Evolutionary conservation across 768 basidiomycete species (phyloP).

Genomic region (Floccularia luteovirens): DNA sequence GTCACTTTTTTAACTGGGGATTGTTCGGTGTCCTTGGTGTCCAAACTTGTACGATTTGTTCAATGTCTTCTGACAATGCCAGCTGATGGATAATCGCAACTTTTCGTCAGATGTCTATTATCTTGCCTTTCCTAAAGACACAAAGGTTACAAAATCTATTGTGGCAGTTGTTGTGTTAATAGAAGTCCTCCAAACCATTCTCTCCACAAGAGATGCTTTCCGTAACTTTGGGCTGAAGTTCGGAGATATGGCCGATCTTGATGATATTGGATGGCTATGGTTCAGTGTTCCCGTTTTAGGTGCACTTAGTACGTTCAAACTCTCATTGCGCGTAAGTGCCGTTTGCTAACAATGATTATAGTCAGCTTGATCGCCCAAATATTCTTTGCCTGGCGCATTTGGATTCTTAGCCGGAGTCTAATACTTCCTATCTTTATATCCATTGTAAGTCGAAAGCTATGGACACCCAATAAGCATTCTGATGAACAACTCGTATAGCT

Average conservation of each 20-base stretch:
- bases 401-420: conserved; percentile 6
- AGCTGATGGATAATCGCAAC: not conserved
- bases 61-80: not conserved
- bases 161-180: conserved; percentile 11
- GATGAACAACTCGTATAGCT: conserved; percentile 2
- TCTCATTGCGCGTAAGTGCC: too few relatives aligned
- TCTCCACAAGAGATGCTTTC: conserved; percentile 16
- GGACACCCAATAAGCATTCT: not conserved
- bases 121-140: conserved; percentile 18
- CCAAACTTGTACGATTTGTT: conserved; percentile 14
- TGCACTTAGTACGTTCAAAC: conserved; percentile 11
- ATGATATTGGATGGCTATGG: conserved; percentile 13
- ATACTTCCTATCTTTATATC: conserved; percentile 4
- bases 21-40: conserved; percentile 11
- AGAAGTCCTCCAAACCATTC: conserved; percentile 13
- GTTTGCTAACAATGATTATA: too few relatives aligned
- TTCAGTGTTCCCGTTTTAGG: conserved; percentile 16
- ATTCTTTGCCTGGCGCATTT: conserved; percentile 13
- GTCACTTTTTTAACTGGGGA: conserved; percentile 11
- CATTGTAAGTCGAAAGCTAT: too few relatives aligned
- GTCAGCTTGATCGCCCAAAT: conserved; percentile 13
- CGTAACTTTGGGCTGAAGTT: conserved; percentile 15
- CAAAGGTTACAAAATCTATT: conserved; percentile 11
- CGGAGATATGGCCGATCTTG: conserved; percentile 14
- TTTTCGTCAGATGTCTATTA: conserved; percentile 16